These are phyloP conservation scores for Marchantia polymorpha DNA, from an alignment of 225 moss, liverwort and hornwort genomes.

Conservation along the genomic window DNA sequence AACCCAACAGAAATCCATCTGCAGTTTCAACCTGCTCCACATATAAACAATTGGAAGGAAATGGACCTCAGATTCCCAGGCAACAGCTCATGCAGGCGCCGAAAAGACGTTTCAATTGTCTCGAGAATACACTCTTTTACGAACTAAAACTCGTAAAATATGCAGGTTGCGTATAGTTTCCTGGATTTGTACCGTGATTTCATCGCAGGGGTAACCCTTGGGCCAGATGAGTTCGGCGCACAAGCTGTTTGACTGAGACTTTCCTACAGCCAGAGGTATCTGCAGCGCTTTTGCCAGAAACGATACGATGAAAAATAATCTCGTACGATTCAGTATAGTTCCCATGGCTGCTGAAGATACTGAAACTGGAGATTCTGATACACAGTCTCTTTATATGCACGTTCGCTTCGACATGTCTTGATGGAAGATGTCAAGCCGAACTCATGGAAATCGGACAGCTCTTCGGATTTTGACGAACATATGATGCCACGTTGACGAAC, in stretches of 20 bases:
- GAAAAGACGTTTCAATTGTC: neutral
- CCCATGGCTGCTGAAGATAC: no score
- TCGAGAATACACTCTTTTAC: neutral
- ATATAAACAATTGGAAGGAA: no score
- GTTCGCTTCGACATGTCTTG: no score
- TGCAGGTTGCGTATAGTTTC: neutral
- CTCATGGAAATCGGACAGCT: no score
- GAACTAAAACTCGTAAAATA: neutral
- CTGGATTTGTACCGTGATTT: slow-evolving; percentile 13
- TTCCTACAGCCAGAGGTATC: neutral
- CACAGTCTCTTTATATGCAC: no score
- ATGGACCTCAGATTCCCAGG: neutral
- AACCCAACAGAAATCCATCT: slow-evolving; percentile 41
- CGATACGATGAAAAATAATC: no score
- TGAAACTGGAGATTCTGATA: no score
- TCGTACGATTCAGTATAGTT: no score
- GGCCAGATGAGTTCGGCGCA: slow-evolving; percentile 20
- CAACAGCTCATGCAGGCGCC: neutral
- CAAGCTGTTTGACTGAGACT: neutral
- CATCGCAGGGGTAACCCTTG: slow-evolving; percentile 32
- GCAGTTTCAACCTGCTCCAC: slow-evolving; percentile 28
- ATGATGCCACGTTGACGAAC: no score
- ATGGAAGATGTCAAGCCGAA: no score
- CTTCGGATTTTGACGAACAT: no score
- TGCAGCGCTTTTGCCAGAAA: neutral